Evolutionary conservation across 306 rosid species (phyloP).

Genomic region (Inga oerstediana): DNA sequence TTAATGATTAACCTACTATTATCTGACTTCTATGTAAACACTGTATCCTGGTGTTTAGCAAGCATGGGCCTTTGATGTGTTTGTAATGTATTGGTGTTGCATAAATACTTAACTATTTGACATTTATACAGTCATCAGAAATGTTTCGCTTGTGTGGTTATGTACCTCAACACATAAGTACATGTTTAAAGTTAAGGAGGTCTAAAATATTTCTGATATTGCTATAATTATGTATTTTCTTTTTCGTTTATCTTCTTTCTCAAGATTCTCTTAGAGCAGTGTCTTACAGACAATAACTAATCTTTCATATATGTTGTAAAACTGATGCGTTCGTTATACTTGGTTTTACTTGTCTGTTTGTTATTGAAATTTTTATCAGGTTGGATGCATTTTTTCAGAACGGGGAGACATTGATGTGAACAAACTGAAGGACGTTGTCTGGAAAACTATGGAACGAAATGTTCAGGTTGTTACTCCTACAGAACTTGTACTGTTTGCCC

Average conservation of each 20-base stretch:
- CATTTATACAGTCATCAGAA: neutral
- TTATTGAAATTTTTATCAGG: constrained; percentile 47
- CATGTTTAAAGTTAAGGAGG: neutral
- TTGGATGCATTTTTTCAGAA: constrained; percentile 71
- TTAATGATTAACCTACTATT: neutral
- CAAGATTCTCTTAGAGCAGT: neutral
- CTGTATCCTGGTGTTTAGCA: neutral
- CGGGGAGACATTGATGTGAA: constrained; percentile 52
- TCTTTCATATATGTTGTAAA: constrained; percentile 6
- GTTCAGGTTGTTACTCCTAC: constrained; percentile 67
- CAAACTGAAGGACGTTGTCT: constrained; percentile 48
- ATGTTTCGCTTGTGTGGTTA: neutral
- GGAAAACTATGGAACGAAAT: constrained; percentile 42
- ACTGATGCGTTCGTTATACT: constrained; percentile 3
- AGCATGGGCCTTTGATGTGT: neutral
- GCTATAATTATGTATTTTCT: neutral
- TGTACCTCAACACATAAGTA: neutral
- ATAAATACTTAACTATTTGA: neutral
- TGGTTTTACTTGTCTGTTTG: constrained; percentile 4
- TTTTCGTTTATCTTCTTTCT: constrained; percentile 2
- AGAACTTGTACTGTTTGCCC: constrained; percentile 8
- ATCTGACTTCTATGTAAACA: neutral
- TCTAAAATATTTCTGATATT: neutral
- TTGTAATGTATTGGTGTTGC: neutral
- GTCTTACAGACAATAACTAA: neutral